Evolutionary conservation across 257 asterid genomes (phyloP).

Genomic region (Solanum medicagineum): DNA sequence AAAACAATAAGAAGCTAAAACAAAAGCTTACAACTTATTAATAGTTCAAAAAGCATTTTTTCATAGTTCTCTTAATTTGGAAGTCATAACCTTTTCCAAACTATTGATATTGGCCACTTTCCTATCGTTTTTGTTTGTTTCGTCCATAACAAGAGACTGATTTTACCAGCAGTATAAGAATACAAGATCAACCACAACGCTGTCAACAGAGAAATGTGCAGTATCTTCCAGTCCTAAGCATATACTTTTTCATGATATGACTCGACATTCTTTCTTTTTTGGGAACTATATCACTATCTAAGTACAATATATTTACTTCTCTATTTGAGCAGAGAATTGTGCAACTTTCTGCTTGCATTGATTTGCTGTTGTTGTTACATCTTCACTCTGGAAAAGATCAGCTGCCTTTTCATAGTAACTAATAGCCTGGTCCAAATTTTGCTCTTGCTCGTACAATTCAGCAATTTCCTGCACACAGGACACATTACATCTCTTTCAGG

Average conservation of each 20-base stretch:
- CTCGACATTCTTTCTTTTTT: neutral
- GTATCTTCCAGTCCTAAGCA: neutral
- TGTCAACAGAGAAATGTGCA: neutral
- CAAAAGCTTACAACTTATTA: neutral
- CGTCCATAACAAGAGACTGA: neutral
- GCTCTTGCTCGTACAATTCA: conserved; percentile 78
- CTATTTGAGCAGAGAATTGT: conserved; percentile 79
- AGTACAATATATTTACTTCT: conserved; percentile 42
- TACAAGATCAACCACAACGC: neutral
- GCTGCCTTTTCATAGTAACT: conserved; percentile 77
- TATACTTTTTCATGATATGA: neutral
- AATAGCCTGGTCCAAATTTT: conserved; percentile 69
- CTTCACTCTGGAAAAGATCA: conserved; percentile 88
- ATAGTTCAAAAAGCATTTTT: neutral
- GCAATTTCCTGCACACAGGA: conserved; percentile 67
- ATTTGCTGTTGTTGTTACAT: conserved; percentile 69
- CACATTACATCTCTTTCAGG: neutral
- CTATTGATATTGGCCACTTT: neutral
- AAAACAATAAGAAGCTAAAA: neutral
- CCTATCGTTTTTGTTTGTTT: neutral
- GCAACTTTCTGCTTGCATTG: conserved; percentile 95
- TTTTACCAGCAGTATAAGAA: neutral
- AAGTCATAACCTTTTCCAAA: neutral
- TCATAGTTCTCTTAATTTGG: neutral
- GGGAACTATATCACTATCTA: neutral